Percentiles rank a stretch among this genome's conserved stretches.
These are phyloP conservation scores for Penicillium roqueforti DNA, from an alignment of 495 filamentous ascomycete species.

Conservation along the genomic window DNA sequence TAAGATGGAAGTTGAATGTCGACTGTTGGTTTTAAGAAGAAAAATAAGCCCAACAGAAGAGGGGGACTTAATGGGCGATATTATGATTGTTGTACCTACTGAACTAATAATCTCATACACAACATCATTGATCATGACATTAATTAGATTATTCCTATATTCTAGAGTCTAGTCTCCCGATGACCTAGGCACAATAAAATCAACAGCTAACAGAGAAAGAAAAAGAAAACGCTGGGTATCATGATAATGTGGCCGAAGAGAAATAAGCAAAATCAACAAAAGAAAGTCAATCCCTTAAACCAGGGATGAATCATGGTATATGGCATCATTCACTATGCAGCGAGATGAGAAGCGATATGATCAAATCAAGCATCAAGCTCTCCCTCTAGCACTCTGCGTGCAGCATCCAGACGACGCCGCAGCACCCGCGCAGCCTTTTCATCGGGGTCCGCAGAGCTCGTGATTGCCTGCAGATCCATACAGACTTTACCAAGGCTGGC, in stretches of 20 bases:
- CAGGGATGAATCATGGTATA: conserved; percentile 17
- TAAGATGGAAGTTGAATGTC: too few species aligned
- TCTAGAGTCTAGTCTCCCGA: background rate
- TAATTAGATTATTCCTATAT: background rate
- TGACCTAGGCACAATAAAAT: background rate
- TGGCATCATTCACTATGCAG: conserved; percentile 8
- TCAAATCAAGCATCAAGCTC: conserved; percentile 41
- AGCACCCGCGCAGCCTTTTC: conserved; percentile 58
- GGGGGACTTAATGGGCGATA: background rate
- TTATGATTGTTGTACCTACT: background rate
- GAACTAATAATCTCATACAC: too few species aligned
- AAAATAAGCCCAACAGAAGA: background rate
- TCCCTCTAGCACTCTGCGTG: conserved; percentile 67
- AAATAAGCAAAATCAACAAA: conserved; percentile 11
- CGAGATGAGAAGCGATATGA: conserved; percentile 4
- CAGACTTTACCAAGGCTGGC: conserved; percentile 68
- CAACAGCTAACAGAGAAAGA: background rate
- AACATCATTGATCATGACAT: background rate
- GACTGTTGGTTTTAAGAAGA: background rate
- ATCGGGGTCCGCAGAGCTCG: conserved; percentile 41
- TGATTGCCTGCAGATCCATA: conserved; percentile 59
- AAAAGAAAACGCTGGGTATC: conserved; percentile 20
- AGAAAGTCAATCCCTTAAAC: conserved; percentile 6
- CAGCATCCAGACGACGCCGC: conserved; percentile 67
- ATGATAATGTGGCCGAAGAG: conserved; percentile 10